Evolutionary conservation across 441 rosid genomes (phyloP).

Genomic region (Raphanus hybrid): DNA sequence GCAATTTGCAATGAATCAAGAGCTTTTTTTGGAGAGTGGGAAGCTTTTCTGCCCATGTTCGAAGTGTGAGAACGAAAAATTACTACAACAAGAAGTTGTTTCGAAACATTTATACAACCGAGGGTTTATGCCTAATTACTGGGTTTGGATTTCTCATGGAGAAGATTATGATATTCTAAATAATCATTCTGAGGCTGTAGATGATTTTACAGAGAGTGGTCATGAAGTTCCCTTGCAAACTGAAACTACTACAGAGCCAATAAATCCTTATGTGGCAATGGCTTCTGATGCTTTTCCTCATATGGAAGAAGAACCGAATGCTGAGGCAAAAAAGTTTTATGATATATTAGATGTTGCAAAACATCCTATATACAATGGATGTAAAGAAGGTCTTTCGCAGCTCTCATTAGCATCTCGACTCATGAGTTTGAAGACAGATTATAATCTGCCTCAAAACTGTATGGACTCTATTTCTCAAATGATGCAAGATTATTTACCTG

Average conservation of each 20-base stretch:
- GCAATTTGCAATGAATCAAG: neutral
- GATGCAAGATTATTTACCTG: neutral
- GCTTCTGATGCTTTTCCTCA: slow-evolving; percentile 13
- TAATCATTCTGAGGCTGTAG: neutral
- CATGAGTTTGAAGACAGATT: too few relatives aligned
- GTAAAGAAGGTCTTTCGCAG: too few relatives aligned
- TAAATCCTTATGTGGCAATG: neutral
- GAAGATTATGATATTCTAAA: neutral
- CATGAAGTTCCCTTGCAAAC: neutral
- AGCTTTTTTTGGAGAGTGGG: neutral
- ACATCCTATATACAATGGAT: too few relatives aligned
- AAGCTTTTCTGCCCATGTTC: neutral
- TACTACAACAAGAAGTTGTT: neutral
- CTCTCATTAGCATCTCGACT: too few relatives aligned
- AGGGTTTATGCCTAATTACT: slow-evolving; percentile 1
- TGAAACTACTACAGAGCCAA: neutral
- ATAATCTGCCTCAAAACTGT: too few relatives aligned
- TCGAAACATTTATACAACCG: neutral
- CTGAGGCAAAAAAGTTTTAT: too few relatives aligned
- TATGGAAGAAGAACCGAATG: slow-evolving; percentile 1
- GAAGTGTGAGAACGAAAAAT: neutral
- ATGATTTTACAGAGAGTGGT: neutral
- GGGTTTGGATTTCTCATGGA: slow-evolving; percentile 24
- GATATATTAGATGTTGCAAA: too few relatives aligned
- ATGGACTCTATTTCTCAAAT: neutral